Conservation (phyloP, 371 early-diverging fungal genomes). For the Apophysomyces ossiformis region DNA sequence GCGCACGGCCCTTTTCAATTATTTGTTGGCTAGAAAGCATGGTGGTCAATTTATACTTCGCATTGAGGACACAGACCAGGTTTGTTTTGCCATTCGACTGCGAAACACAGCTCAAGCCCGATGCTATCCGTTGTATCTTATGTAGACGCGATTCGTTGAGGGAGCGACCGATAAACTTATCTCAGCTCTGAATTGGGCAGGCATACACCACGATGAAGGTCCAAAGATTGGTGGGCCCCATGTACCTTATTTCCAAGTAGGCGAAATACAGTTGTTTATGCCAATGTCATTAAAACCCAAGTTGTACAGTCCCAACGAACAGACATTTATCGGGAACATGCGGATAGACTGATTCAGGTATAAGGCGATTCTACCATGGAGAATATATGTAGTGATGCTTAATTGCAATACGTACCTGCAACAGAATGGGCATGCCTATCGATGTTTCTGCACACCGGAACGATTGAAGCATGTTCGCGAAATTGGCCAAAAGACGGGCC, state of each 20-base stretch:
- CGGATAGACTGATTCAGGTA: conserved; percentile 70
- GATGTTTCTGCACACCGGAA: conserved; percentile 87
- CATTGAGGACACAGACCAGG: conserved; percentile 95
- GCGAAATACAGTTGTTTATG: neutral
- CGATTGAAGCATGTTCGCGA: conserved; percentile 69
- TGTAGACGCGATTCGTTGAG: conserved; percentile 74
- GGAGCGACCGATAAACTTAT: conserved; percentile 78
- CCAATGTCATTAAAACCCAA: neutral
- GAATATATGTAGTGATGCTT: too few relatives aligned
- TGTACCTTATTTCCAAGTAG: conserved; percentile 76
- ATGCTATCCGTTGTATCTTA: neutral
- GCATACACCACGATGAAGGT: conserved; percentile 81
- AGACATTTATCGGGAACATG: conserved; percentile 71
- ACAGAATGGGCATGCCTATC: conserved; percentile 79
- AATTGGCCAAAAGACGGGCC: conserved; percentile 60
- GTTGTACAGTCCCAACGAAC: conserved; percentile 72
- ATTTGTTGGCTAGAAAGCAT: conserved; percentile 75
- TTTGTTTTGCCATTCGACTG: conserved; percentile 19
- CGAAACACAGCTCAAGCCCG: neutral
- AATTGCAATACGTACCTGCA: too few relatives aligned
- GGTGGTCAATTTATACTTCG: conserved; percentile 85
- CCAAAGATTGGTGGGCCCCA: conserved; percentile 66
- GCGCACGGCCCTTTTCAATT: conserved; percentile 93
- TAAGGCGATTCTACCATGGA: too few relatives aligned
- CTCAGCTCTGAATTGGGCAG: conserved; percentile 77